Base-by-base conservation (phyloP, 2,329 filamentous ascomycete genomes). In the Chrysoporthe puriensis region DNA sequence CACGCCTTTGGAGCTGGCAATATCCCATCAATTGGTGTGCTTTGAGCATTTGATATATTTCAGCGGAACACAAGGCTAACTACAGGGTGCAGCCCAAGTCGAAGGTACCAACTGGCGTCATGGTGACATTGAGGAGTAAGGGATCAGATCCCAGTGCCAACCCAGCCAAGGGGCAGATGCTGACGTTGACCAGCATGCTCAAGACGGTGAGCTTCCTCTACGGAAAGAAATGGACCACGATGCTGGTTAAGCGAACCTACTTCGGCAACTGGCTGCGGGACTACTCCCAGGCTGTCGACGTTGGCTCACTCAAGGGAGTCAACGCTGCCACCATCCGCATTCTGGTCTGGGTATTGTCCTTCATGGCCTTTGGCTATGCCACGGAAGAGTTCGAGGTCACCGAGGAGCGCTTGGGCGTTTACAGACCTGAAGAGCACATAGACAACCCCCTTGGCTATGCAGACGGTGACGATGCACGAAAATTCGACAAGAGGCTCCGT, bases 251-350 rank as follows among this genome's bases (percentile, higher is more conserved):
- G 79, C 85, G 91, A 66, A 90, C 90, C 42, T 95, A 94, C 79
- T 95, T 95, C 81, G 92, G 92, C 67, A 96, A 96, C 79, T 96
- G 92, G 92, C 82, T 95, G 52, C 86, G 92, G 69, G 92, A 95
- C 80, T 96, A 96, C 77, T 94, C 91, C 14, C 92, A 95, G 75
- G 92, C 92, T 46, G 85, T 95, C 77, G 92, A 95, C 74, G 90
- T 94, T 14, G 91, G 91, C 61, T 93, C 90, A 69, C 79, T 96
- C 70, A 94, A 94, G 79, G 90, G 89, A 69, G 89, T 93, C 69
- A 92, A 91, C 71, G 90, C 91, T 44, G 89, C 90, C 48, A 94
- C 92, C 3, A 92, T 96, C 73, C 86, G 92, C 56, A 87, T 95
- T 69, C 80, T 96, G 48, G 83, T 94, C 69, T 94, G 91, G 91